These are phyloP conservation scores for Arabidopsis hybrid DNA, from an alignment of 441 rosid genomes.

Conservation along the genomic window DNA sequence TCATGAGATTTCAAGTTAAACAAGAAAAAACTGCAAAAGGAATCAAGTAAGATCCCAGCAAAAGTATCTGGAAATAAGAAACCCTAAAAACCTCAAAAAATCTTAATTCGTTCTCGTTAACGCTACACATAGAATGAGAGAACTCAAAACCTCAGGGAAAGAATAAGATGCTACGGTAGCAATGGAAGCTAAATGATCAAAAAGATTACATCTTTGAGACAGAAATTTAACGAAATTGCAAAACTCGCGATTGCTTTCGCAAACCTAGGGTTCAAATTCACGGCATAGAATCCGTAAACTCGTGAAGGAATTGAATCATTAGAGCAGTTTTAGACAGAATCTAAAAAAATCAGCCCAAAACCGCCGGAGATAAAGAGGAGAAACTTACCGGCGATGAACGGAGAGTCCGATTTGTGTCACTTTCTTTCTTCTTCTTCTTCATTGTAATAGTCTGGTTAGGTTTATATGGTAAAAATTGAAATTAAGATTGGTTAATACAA, in stretches of 20 bases:
- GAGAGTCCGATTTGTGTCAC: constrained; percentile 11
- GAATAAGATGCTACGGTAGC: not conserved
- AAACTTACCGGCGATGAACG: constrained; percentile 31
- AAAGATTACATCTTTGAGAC: constrained; percentile 11
- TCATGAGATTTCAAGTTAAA: constrained; percentile 4
- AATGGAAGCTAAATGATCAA: not conserved
- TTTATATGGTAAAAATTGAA: not conserved
- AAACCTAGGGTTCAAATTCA: constrained; percentile 1
- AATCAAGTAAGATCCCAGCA: constrained; percentile 12
- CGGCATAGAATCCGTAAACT: not conserved
- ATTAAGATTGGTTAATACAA: not conserved
- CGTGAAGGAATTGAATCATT: not conserved
- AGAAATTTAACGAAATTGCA: not conserved
- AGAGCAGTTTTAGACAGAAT: not conserved
- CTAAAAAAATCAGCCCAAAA: not conserved
- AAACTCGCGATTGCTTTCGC: constrained; percentile 22
- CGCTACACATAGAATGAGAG: not conserved
- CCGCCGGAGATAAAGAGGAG: constrained; percentile 9
- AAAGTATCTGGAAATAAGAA: constrained; percentile 7
- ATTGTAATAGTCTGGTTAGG: constrained; percentile 11
- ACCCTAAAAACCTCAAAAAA: constrained; percentile 21
- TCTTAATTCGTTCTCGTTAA: not conserved
- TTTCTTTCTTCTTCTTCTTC: not conserved
- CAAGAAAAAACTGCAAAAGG: not conserved
- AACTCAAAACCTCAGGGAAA: constrained; percentile 10